These are phyloP conservation scores for Drosera spatulata DNA, from an alignment of 179 eudicot species.

Conservation along the genomic window DNA sequence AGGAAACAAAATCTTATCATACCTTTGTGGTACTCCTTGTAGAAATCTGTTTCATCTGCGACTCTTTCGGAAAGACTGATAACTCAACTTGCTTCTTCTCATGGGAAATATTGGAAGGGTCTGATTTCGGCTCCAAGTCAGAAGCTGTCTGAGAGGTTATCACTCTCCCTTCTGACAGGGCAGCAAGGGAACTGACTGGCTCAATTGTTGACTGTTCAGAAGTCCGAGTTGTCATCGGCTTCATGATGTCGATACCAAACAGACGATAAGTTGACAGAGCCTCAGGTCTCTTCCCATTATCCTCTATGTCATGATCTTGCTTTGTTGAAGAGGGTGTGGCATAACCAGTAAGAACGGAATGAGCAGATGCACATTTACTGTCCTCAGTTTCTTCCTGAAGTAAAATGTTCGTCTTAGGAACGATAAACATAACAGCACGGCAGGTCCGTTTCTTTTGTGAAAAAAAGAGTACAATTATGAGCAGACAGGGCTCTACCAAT, in stretches of 20 bases:
- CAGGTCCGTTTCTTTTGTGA: not conserved
- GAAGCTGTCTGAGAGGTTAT: slow-evolving; percentile 19
- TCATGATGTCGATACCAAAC: slow-evolving; percentile 79
- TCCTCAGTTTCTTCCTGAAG: slow-evolving; percentile 39
- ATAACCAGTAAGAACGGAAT: slow-evolving; percentile 27
- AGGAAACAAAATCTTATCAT: not conserved
- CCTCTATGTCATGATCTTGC: slow-evolving; percentile 15
- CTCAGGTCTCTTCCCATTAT: slow-evolving; percentile 32
- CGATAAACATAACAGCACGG: slow-evolving; percentile 8
- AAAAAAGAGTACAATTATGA: not conserved
- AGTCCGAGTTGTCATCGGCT: slow-evolving; percentile 14
- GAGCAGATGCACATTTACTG: slow-evolving; percentile 19
- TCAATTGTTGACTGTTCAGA: slow-evolving; percentile 19
- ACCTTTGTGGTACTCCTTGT: slow-evolving; percentile 84
- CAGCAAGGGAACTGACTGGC: slow-evolving; percentile 10
- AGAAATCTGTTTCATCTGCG: slow-evolving; percentile 36
- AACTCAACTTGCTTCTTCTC: slow-evolving; percentile 33
- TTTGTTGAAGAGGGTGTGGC: slow-evolving; percentile 17
- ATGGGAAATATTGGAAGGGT: slow-evolving; percentile 23
- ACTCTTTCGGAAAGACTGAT: slow-evolving; percentile 21
- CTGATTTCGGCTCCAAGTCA: slow-evolving; percentile 26
- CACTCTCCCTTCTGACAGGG: slow-evolving; percentile 9
- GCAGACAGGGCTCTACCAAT: not conserved
- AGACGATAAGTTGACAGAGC: slow-evolving; percentile 39
- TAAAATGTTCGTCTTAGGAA: slow-evolving; percentile 14